Base-by-base conservation (phyloP, 2,329 filamentous ascomycete species). In the Colletotrichum agaves region DNA sequence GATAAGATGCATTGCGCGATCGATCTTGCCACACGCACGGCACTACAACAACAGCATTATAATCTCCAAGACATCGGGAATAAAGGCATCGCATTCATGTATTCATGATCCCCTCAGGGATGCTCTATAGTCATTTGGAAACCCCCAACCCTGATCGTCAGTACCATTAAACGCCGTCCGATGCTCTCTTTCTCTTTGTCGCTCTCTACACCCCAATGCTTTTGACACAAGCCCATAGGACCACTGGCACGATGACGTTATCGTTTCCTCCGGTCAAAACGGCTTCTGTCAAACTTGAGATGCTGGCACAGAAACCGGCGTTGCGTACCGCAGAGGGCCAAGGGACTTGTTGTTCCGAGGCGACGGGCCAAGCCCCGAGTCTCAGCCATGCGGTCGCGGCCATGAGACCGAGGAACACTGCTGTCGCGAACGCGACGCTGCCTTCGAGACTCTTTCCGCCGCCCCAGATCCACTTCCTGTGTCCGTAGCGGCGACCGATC, bases 221-320 rank as follows among this genome's bases (percentile, higher is more conserved):
- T 79, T 95, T 92, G 43, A 97, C 94, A 74, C 97, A 90, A 67
- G 94, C 87, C 96, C 96, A 99, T 69, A 99, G 81, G 57, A 97
- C 90, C 64, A 99, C 89, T 4, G 96, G 96, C 71, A 98, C 95
- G 71, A 98, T 91, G 17, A 99, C 96, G 83, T 99, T 99, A 84
- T 99, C 96, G 79, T 99, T 99, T 33, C 95, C 96, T 2, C 96
- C 96, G 13, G 96, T 98, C 71, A 99, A 82, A 52, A 98, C 95
- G 27, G 96, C 94, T 82, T 99, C 96, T 59, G 96, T 97, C 72
- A 98, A 84, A 78, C 94, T 98, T 31, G 94, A 93, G 65, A 94
- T 88, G 46, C 86, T 85, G 6, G 92, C 94, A 71, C 94, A 97
- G 53, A 92, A 75, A 4, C 84, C 82, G 11, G 91, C 89, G 75